These are phyloP conservation scores for Chaetomium globosum DNA, from an alignment of 2,329 filamentous ascomycete species.

Conservation along the genomic window DNA sequence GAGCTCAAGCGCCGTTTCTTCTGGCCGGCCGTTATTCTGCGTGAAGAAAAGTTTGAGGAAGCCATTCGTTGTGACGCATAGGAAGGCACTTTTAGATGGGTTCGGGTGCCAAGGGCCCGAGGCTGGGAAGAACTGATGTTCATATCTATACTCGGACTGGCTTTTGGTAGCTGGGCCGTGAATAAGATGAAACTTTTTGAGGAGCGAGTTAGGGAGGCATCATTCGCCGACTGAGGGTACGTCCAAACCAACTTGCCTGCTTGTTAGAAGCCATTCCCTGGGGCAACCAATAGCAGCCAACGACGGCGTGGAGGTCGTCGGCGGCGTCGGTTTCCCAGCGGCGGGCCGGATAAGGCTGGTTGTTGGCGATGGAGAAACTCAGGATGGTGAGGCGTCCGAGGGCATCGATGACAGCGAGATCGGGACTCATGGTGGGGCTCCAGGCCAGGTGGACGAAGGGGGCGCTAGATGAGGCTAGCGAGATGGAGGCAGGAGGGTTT, in stretches of 20 bases:
- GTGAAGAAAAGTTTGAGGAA: constrained; percentile 75
- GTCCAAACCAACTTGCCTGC: constrained; percentile 42
- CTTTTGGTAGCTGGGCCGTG: constrained; percentile 67
- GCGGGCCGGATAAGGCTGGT: constrained; percentile 66
- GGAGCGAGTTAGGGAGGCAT: not conserved
- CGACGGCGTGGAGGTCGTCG: constrained; percentile 75
- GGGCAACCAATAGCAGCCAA: constrained; percentile 86
- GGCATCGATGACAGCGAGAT: constrained; percentile 81
- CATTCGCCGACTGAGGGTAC: not conserved
- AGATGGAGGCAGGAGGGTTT: constrained; percentile 49
- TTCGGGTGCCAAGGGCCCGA: constrained; percentile 74
- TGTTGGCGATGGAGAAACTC: constrained; percentile 70
- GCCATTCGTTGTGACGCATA: constrained; percentile 76
- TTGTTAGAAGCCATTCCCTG: constrained; percentile 51
- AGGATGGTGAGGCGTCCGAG: constrained; percentile 77
- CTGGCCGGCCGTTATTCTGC: constrained; percentile 71
- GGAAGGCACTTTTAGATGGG: constrained; percentile 69
- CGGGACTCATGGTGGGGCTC: constrained; percentile 71
- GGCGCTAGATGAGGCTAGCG: constrained; percentile 62
- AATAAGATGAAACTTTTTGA: constrained; percentile 49
- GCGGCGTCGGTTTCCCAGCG: constrained; percentile 67
- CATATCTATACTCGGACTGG: constrained; percentile 67
- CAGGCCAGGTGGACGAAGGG: constrained; percentile 80
- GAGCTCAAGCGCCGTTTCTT: constrained; percentile 72
- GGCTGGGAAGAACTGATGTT: constrained; percentile 65